Conservation (phyloP, 1,284 basidiomycete species). For the Melampsora larici-populina region DNA sequence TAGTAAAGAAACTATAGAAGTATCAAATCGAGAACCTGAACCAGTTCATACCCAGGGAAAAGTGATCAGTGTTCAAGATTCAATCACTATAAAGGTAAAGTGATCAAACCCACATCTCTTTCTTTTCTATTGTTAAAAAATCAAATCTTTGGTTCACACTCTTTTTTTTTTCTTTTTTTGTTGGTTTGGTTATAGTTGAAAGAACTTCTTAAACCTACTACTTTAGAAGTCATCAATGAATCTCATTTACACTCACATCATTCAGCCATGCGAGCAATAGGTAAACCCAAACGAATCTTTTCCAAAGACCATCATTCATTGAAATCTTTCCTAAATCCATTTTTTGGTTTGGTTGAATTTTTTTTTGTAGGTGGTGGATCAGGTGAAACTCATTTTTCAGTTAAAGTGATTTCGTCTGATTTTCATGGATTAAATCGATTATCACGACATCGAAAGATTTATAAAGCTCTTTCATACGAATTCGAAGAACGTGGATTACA, state of each 20-base stretch:
- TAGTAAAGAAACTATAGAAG: not conserved
- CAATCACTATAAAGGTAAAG: not conserved
- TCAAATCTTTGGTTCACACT: not conserved
- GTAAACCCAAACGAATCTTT: conserved; percentile 12
- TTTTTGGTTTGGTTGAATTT: not conserved
- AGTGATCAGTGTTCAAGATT: not conserved
- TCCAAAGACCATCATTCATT: not conserved
- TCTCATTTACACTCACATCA: conserved; percentile 40
- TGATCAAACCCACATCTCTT: not conserved
- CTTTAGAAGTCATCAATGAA: conserved; percentile 34
- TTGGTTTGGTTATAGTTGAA: conserved; percentile 9
- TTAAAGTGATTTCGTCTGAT: conserved; percentile 3
- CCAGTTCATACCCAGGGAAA: too few relatives aligned
- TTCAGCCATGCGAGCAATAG: conserved; percentile 39
- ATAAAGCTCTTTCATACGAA: conserved; percentile 12
- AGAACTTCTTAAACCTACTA: conserved; percentile 5
- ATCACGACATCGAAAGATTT: conserved; percentile 32
- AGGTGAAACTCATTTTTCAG: conserved; percentile 41
- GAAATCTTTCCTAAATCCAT: not conserved
- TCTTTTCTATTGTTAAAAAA: not conserved
- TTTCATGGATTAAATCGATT: conserved; percentile 29
- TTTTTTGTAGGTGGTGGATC: conserved; percentile 29
- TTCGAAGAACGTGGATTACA: conserved; percentile 29
- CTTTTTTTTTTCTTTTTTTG: not conserved
- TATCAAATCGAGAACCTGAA: not conserved